Evolutionary conservation across 805 yeast genomes (phyloP), one percentile per base, ranked within the genome.

Genomic region (Yueomyces sinensis): DNA sequence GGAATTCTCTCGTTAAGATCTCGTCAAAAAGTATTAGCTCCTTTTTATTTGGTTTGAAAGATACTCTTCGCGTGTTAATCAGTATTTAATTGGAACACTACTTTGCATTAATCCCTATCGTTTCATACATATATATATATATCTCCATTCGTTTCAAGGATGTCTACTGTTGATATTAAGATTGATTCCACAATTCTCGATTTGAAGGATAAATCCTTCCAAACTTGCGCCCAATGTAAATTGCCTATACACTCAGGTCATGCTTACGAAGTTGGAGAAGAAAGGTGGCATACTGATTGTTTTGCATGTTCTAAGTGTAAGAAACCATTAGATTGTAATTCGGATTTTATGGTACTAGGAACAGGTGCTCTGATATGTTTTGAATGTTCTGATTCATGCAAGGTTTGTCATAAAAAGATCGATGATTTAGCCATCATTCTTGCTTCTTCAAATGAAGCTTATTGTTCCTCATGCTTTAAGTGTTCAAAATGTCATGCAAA

Each of bases 401-500:
- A 77, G 46, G 74, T 76, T 39, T 91, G 98, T 64, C 73, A 76
- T 33, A 81, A 80, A 53, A 83, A 84, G 53, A 91, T 91, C 41
- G 94, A 82, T 48, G 96, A 91, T 55, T 66, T 87, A 62, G 98
- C 98, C 9, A 89, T 91, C 25, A 54, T 57, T 3, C 35, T 57
- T 14, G 86, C 97, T 1, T 86, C 97, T 2, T 95, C 95, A 18
- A 93, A 91, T 47, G 89, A 82, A 52, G 96, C 97, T 4, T 91
- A 83, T 55, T 91, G 98, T 56, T 75, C 94, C 4, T 67, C 68
- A 32, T 91, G 98, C 58, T 91, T 91, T 61, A 76, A 76, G 45
- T 91, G 98, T 58, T 74, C 93, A 35, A 78, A 83, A 46, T 91
- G 98, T 63, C 80, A 80, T 52, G 73, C 73, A 41, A 78, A 80